Evolutionary conservation across 1,284 basidiomycete genomes (phyloP).

Genomic region (Fistulinella cinereoalba): DNA sequence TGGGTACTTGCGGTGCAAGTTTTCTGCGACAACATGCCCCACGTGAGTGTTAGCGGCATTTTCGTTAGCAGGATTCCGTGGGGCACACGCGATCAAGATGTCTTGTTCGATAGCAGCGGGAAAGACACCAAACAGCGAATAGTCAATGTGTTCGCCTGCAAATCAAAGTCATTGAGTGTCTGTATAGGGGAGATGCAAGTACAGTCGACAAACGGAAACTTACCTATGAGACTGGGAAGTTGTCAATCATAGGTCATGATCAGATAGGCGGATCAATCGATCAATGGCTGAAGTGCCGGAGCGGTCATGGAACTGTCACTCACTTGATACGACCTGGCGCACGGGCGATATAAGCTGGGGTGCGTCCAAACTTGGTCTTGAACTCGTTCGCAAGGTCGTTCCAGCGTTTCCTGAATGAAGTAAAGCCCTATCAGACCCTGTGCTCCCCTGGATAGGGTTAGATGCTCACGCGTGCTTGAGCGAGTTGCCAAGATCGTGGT

Average conservation of each 20-base stretch:
- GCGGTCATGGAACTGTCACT: constrained; percentile 21
- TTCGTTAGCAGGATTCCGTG: constrained; percentile 34
- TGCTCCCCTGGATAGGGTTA: neutral
- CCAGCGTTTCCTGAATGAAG: constrained; percentile 54
- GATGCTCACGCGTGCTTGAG: constrained; percentile 53
- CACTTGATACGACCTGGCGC: constrained; percentile 87
- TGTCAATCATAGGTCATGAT: too few relatives aligned
- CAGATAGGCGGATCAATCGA: neutral
- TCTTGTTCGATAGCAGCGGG: constrained; percentile 85
- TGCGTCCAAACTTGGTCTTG: constrained; percentile 59
- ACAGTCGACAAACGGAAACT: constrained; percentile 1
- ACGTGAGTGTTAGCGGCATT: constrained; percentile 19
- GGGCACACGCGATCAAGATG: constrained; percentile 79
- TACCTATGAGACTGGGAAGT: constrained; percentile 38
- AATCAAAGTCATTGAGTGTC: neutral
- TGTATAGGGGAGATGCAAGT: neutral
- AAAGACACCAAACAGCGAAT: constrained; percentile 75
- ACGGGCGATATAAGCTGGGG: constrained; percentile 69
- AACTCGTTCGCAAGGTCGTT: constrained; percentile 63
- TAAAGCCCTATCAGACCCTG: neutral
- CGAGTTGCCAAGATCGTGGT: constrained; percentile 53
- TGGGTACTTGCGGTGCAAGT: constrained; percentile 59
- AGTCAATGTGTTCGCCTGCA: constrained; percentile 85
- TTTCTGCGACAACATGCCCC: constrained; percentile 62
- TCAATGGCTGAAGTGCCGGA: neutral